phyloP scores from a whole-genome alignment of 805 yeast genomes.

The Yarrowia sp. region DNA sequence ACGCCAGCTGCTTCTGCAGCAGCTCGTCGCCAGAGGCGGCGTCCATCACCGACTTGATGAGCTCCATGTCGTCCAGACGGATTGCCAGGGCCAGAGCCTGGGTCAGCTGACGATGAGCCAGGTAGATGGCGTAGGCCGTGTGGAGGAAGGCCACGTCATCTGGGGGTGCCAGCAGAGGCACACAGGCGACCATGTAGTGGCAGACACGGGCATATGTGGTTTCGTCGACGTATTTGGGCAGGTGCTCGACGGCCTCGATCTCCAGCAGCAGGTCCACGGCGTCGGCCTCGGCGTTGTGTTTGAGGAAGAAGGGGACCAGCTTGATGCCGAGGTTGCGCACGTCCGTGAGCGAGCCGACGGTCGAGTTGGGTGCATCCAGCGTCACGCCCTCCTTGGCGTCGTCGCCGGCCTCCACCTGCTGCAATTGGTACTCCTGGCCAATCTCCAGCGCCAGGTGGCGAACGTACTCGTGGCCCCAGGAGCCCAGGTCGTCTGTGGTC shows the following conservation, averaged over 20 bases:
- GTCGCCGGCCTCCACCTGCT: constrained; percentile 43
- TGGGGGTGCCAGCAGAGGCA: constrained; percentile 94
- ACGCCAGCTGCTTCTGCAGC: constrained; percentile 85
- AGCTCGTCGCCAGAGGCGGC: constrained; percentile 71
- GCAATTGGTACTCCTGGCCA: constrained; percentile 71
- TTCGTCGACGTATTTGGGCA: constrained; percentile 84
- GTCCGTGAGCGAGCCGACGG: constrained; percentile 45
- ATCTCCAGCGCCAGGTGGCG: constrained; percentile 95
- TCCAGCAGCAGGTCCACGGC: constrained; percentile 94
- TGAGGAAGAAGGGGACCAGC: constrained; percentile 86
- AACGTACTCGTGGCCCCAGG: constrained; percentile 98
- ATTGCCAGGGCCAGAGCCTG: constrained; percentile 92
- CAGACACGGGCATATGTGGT: constrained; percentile 88
- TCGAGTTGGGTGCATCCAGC: constrained; percentile 2
- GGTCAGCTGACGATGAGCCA: constrained; percentile 77
- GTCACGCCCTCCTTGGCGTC: constrained; percentile 45
- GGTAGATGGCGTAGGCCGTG: constrained; percentile 86
- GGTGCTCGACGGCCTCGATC: constrained; percentile 82
- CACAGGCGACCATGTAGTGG: constrained; percentile 92
- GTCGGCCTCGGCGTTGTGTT: constrained; percentile 97
- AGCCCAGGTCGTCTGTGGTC: constrained; percentile 63
- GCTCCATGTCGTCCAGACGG: constrained; percentile 79
- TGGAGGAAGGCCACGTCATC: constrained; percentile 85
- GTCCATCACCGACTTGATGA: constrained; percentile 79
- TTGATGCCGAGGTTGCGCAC: constrained; percentile 72